A percentile compares a stretch with the other conserved stretches of the same genome.
Evolutionary conservation across 1,284 basidiomycete genomes (phyloP).

Genomic region (Fomitopsis schrenkii): DNA sequence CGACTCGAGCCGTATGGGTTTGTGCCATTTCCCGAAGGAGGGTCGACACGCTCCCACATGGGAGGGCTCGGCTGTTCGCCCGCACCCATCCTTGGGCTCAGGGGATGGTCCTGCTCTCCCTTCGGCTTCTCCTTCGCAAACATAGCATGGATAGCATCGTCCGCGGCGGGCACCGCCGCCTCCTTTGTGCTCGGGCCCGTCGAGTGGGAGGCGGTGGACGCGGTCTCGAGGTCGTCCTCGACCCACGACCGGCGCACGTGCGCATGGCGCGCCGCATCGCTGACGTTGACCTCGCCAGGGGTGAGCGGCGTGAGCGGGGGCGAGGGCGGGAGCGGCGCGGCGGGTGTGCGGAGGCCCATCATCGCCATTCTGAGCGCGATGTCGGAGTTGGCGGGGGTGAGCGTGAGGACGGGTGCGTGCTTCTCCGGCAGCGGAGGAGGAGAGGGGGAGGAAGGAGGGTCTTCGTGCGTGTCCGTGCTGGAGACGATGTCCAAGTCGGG

Average conservation of each 20-base stretch:
- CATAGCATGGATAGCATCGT: conserved; percentile 6
- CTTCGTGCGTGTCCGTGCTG: not conserved
- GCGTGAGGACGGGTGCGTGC: not conserved
- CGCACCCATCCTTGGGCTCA: conserved; percentile 14
- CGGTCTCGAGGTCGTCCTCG: conserved; percentile 6
- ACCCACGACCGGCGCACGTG: conserved; percentile 4
- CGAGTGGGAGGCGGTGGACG: not conserved
- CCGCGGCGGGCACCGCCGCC: not conserved
- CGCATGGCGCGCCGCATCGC: not conserved
- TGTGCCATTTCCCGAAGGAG: conserved; percentile 7
- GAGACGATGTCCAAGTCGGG: not conserved
- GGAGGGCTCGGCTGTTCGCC: conserved; percentile 43
- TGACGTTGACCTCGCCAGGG: not conserved
- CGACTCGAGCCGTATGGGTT: conserved; percentile 12
- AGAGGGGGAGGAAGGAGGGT: not conserved
- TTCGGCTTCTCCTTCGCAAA: conserved; percentile 6
- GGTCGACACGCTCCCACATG: conserved; percentile 48
- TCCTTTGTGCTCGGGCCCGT: conserved; percentile 3
- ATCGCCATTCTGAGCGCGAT: conserved; percentile 9
- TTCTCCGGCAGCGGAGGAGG: not conserved
- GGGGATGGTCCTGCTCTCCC: conserved; percentile 22
- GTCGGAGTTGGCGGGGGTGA: not conserved
- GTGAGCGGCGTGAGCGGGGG: conserved; percentile 17
- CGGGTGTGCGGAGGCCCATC: conserved; percentile 7
- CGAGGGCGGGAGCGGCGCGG: conserved; percentile 13